phyloP scores from a whole-genome alignment of 2,329 filamentous ascomycete genomes.

The Penicillium sp. region DNA sequence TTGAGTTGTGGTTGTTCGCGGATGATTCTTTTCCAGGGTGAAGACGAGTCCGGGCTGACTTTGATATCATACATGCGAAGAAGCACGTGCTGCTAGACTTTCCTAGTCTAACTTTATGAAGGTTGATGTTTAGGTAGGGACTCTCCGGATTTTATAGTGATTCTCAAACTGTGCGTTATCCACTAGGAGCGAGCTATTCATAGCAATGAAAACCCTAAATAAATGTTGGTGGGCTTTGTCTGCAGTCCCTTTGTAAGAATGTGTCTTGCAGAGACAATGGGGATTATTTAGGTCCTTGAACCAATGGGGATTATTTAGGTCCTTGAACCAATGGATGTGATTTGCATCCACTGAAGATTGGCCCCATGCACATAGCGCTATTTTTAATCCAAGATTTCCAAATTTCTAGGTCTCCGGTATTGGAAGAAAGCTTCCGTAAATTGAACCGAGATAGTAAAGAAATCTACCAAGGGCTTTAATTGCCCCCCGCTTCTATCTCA shows the following conservation, averaged over 20 bases:
- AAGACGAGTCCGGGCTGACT: background rate
- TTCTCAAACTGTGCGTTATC: background rate
- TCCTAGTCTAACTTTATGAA: background rate
- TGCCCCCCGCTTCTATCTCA: background rate
- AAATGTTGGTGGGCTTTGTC: background rate
- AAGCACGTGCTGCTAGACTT: background rate
- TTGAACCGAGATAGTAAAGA: background rate
- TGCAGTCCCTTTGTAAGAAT: background rate
- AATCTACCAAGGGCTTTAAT: background rate
- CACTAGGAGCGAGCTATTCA: background rate
- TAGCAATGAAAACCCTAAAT: background rate
- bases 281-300: background rate
- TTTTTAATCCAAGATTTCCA: background rate
- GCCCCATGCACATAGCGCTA: background rate
- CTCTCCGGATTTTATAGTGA: background rate
- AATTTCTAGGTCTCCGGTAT: background rate
- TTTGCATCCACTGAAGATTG: background rate
- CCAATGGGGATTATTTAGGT: background rate
- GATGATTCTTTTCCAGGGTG: no score
- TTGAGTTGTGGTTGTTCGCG: background rate
- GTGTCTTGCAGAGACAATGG: background rate
- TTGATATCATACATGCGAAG: background rate
- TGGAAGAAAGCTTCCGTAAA: background rate
- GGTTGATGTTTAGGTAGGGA: background rate
- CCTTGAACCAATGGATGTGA: background rate